Evolutionary conservation across 2,329 filamentous ascomycete genomes (phyloP), one percentile per base, ranked within the genome.

Genomic region (Ceratocystis colombiana): DNA sequence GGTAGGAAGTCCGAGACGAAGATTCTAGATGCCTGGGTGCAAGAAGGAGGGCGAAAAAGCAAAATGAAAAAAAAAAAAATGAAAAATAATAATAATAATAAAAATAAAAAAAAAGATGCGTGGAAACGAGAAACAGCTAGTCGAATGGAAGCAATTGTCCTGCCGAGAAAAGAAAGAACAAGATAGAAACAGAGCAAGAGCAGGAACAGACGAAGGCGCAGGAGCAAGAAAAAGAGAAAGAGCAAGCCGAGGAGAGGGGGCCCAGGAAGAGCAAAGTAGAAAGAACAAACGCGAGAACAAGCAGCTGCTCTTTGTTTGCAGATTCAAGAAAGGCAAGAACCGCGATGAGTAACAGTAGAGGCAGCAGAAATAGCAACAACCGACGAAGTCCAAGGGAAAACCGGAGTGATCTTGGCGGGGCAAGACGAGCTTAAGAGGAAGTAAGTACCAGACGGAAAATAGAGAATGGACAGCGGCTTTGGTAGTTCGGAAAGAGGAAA

Each of bases 71-170:
- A 12, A 41, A 2, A 22, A 45, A 22, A n/a, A 5, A 45, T 10
- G n/a, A 25, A 22, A 7, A 37, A 20, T 25, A 25, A 25, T 3
- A 45, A 17, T 5, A 17, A 68, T 67, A 69, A 70, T 55, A 48
- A 20, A 22, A 12, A 53, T 1, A 25, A 7, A 20, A 20, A 48
- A 20, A 8, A 48, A 8, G n/a, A 17, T 5, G 17, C 8, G 25
- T 1, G 30, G 41, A 63, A 50, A 48, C 10, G 2, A 15, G 2
- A 8, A 30, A 48, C n/a, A 20, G 46, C 46, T 7, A 48, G 20
- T 48, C 46, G n/a, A 48, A 30, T 53, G 25, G 25, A 63, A n/a
- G 10, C 8, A 48, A 48, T 12, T 48, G 28, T n/a, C 20, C 41
- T 46, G 15, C 15, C 25, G 10, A 25, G 22, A 3, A 10, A n/a